These are phyloP conservation scores for Karstenula rhodostoma DNA, from an alignment of 2,329 filamentous ascomycete species.

Conservation along the genomic window DNA sequence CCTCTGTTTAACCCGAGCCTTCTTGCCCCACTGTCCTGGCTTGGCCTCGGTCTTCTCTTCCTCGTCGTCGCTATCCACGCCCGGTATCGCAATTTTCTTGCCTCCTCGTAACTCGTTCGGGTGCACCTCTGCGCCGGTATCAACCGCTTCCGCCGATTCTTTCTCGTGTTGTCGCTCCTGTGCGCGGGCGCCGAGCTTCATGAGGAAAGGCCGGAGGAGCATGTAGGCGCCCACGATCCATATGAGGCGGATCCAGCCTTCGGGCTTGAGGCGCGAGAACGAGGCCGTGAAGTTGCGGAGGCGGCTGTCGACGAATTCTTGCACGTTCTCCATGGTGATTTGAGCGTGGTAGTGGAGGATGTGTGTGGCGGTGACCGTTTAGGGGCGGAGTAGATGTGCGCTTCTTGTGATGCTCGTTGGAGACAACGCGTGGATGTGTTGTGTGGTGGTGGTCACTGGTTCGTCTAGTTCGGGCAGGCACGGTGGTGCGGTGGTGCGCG, in stretches of 20 bases:
- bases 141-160: conserved; percentile 52
- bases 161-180: conserved; percentile 71
- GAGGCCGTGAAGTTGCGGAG: conserved; percentile 53
- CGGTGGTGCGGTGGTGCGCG: neutral
- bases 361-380: neutral
- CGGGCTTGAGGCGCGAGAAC: conserved; percentile 53
- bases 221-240: conserved; percentile 76
- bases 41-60: conserved; percentile 53
- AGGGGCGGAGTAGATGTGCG: neutral
- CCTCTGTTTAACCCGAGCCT: conserved; percentile 73
- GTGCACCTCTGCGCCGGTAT: conserved; percentile 41
- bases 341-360: conserved; percentile 33
- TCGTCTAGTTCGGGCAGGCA: neutral
- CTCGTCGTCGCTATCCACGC: conserved; percentile 58
- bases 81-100: conserved; percentile 60
- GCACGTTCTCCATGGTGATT: conserved; percentile 14
- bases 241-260: conserved; percentile 71
- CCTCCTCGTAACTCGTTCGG: conserved; percentile 46
- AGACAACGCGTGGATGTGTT: neutral
- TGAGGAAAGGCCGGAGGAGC: conserved; percentile 74
- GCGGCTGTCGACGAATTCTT: conserved; percentile 47
- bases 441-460: neutral
- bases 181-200: conserved; percentile 70
- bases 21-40: conserved; percentile 70
- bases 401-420: neutral